These are phyloP conservation scores for Corylus heterophylla DNA, from an alignment of 306 rosid species.

Conservation along the genomic window DNA sequence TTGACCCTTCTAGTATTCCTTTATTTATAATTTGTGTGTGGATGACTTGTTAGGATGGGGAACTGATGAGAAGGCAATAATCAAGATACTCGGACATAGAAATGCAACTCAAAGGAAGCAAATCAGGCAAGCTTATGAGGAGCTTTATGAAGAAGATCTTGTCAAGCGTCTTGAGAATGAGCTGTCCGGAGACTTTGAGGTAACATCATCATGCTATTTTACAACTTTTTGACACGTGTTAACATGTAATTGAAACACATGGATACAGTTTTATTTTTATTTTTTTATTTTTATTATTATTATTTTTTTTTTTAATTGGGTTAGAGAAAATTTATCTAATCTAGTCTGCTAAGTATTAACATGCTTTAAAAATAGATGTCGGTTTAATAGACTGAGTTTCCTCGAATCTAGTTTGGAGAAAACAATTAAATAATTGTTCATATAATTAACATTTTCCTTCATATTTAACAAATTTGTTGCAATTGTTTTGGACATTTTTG, in stretches of 20 bases:
- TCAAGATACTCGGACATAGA: slow-evolving; percentile 64
- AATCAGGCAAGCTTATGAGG: slow-evolving; percentile 68
- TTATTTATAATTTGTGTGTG: neutral
- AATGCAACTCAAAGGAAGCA: slow-evolving; percentile 56
- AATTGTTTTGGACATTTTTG: neutral
- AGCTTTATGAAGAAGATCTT: slow-evolving; percentile 69
- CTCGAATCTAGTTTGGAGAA: too few relatives aligned
- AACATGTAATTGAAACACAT: too few relatives aligned
- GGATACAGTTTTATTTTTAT: too few relatives aligned
- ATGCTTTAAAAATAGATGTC: too few relatives aligned
- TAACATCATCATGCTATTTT: neutral
- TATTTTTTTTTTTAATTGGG: too few relatives aligned
- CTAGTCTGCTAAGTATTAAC: too few relatives aligned
- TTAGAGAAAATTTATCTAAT: too few relatives aligned
- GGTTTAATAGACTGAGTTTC: too few relatives aligned
- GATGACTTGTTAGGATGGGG: slow-evolving; percentile 66
- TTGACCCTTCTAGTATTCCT: neutral
- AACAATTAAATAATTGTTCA: too few relatives aligned
- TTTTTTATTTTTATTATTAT: too few relatives aligned
- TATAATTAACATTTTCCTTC: too few relatives aligned
- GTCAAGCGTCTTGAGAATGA: slow-evolving; percentile 86
- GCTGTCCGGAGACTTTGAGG: slow-evolving; percentile 84
- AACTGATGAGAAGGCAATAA: slow-evolving; percentile 67
- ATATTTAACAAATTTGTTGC: neutral
- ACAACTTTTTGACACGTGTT: too few relatives aligned